phyloP scores from a whole-genome alignment of 1,284 basidiomycete species.

The Paramarasmius palmivorus region DNA sequence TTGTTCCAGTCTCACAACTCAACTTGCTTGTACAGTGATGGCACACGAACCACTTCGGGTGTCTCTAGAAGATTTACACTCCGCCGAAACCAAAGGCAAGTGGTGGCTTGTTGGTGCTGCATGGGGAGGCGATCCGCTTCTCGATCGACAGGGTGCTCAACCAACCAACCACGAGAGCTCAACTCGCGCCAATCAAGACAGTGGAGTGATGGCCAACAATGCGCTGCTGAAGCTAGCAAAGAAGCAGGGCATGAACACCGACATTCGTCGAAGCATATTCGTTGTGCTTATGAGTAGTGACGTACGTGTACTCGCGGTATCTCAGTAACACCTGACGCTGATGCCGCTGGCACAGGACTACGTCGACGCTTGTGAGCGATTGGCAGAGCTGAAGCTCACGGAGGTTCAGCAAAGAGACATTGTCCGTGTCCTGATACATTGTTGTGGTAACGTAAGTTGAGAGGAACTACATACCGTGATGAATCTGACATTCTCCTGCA shows the following conservation, averaged over 20 bases:
- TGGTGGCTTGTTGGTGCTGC: slow-evolving; percentile 99
- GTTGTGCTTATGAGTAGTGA: slow-evolving; percentile 93
- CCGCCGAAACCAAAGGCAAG: slow-evolving; percentile 87
- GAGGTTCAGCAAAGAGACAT: slow-evolving; percentile 95
- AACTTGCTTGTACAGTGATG: slow-evolving; percentile 51
- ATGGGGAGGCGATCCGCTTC: slow-evolving; percentile 90
- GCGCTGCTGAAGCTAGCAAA: slow-evolving; percentile 78
- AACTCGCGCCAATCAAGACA: slow-evolving; percentile 24
- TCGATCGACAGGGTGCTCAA: slow-evolving; percentile 56
- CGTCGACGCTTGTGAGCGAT: slow-evolving; percentile 86
- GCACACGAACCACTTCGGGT: slow-evolving; percentile 85
- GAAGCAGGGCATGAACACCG: slow-evolving; percentile 98
- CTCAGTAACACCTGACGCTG: no score
- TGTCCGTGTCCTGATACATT: slow-evolving; percentile 89
- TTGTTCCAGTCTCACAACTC: not conserved
- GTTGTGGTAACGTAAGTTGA: slow-evolving; percentile 84
- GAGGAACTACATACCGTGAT: no score
- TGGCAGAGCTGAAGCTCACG: slow-evolving; percentile 81
- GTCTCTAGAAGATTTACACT: slow-evolving; percentile 81
- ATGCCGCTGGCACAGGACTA: slow-evolving; percentile 67
- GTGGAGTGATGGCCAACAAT: slow-evolving; percentile 37
- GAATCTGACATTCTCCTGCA: no score
- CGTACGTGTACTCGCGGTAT: slow-evolving; percentile 50
- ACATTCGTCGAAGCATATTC: slow-evolving; percentile 89
- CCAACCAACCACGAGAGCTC: slow-evolving; percentile 17